These are phyloP conservation scores for Phytophthora boehmeriae DNA, from an alignment of 352 stramenopile genomes.

Conservation along the genomic window DNA sequence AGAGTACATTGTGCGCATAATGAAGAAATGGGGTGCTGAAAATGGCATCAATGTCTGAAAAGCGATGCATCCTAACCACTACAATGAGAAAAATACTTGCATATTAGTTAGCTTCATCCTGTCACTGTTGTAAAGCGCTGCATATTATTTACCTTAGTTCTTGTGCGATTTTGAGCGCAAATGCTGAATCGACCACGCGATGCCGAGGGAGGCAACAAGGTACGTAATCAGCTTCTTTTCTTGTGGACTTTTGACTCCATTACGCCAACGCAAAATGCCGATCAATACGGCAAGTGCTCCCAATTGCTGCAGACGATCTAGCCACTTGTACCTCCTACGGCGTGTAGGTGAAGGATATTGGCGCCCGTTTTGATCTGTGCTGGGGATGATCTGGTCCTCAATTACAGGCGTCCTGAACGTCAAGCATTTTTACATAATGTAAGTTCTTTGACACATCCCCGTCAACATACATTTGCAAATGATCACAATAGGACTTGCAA, in stretches of 20 bases:
- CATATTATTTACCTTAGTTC: not conserved
- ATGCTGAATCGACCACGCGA: conserved; percentile 61
- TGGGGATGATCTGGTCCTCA: conserved; percentile 53
- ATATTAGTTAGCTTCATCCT: conserved; percentile 12
- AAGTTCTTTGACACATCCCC: conserved; percentile 1
- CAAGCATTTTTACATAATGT: not conserved
- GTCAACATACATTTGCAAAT: too few species aligned
- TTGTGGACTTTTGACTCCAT: conserved; percentile 44
- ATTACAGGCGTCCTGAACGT: conserved; percentile 61
- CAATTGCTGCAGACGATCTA: conserved; percentile 41
- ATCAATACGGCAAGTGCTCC: conserved; percentile 43
- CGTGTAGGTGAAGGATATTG: conserved; percentile 21
- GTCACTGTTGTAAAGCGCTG: not conserved
- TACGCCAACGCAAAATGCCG: conserved; percentile 57
- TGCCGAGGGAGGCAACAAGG: conserved; percentile 60
- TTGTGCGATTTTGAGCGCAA: conserved; percentile 48
- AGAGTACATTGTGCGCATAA: conserved; percentile 96
- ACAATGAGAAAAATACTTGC: not conserved
- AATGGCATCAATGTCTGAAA: conserved; percentile 86
- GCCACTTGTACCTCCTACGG: conserved; percentile 38
- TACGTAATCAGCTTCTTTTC: conserved; percentile 72
- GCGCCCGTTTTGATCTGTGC: conserved; percentile 35
- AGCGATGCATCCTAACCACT: not conserved
- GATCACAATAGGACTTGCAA: conserved; percentile 41
- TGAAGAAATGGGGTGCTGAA: conserved; percentile 95